These are phyloP conservation scores for Barbarea vulgaris DNA, from an alignment of 345 rosid genomes.

Conservation along the genomic window DNA sequence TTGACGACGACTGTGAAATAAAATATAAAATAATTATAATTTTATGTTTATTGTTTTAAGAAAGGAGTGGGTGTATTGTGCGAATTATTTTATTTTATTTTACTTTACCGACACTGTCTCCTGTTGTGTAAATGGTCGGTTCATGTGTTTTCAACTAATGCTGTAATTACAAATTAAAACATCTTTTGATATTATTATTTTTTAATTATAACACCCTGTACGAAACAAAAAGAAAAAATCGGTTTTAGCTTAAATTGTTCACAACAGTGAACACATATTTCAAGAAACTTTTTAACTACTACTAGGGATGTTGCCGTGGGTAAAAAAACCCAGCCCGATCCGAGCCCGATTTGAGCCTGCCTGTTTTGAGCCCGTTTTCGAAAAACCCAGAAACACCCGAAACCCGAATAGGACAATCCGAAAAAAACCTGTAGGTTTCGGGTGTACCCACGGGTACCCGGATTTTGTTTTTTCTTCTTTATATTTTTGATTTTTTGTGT, in stretches of 20 bases:
- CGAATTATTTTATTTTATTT: constrained; percentile 10
- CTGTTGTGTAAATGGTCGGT: constrained; percentile 19
- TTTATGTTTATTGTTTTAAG: background rate
- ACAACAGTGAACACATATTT: background rate
- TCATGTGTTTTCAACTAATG: constrained; percentile 9
- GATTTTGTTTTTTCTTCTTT: too few relatives aligned
- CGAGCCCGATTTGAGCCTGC: too few relatives aligned
- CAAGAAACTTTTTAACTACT: too few relatives aligned
- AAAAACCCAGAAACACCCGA: too few relatives aligned
- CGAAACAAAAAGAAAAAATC: background rate
- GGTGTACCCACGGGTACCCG: too few relatives aligned
- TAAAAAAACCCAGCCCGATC: too few relatives aligned
- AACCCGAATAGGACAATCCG: too few relatives aligned
- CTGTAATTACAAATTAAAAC: background rate
- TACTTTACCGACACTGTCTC: constrained; percentile 37
- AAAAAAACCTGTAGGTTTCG: too few relatives aligned
- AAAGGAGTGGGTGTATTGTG: constrained; percentile 35
- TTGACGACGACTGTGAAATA: background rate
- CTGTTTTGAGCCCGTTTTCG: too few relatives aligned
- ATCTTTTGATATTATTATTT: background rate
- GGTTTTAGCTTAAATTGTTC: background rate
- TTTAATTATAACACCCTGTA: background rate
- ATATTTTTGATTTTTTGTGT: too few relatives aligned
- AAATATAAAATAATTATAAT: background rate
- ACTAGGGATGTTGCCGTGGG: too few relatives aligned